Base-by-base conservation (phyloP, 176 grass and related monocot species). In the Pontederia crassipes region DNA sequence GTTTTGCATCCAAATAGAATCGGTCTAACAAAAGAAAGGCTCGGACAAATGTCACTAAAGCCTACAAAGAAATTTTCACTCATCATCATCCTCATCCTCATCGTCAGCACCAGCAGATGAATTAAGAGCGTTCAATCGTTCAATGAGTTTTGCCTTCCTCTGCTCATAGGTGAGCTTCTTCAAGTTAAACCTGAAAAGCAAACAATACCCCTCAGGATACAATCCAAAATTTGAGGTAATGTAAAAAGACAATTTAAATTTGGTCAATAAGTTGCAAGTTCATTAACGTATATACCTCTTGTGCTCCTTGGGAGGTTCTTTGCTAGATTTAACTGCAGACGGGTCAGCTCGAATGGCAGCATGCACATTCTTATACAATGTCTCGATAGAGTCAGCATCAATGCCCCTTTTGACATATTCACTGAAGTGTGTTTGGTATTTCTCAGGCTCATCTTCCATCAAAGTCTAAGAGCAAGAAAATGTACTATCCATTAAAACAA, bases 351-450 rank as follows among this genome's bases (percentile, higher is more conserved):
- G 51, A 54, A 54, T 54, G 51, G 14, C 80, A 40, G 88, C 88
- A 76, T 92, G 88, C 0, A 92, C 88, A 45, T 84, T 87, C 80
- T 92, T 92, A 80, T 92, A 92, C 8, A 87, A 32, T 45, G 65
- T 63, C 48, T 93, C 88, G 66, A 87, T 81, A 18, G 54, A 69
- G 62, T 93, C 88, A 66, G 83, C 79, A 0, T 74, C 59, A 52
- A 93, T 56, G 12, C 84, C 89, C 62, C 28, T 84, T 54, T 87
- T 87, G 16, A 93, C 64, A 67, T 84, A 93, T 46, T 87, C 84
- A 17, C 84, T 84, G 68, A 93, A 93, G 46, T 93, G 84, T 27
- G 77, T 0, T 51, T 87, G 89, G 77, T 54, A 87, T 54, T 54
- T 54, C n/a, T 54, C 51, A 5, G 51, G 51, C 11, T 54, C 51